phyloP scores from a whole-genome alignment of 371 early-diverging fungal genomes.

The Chytridium lagenaria region DNA sequence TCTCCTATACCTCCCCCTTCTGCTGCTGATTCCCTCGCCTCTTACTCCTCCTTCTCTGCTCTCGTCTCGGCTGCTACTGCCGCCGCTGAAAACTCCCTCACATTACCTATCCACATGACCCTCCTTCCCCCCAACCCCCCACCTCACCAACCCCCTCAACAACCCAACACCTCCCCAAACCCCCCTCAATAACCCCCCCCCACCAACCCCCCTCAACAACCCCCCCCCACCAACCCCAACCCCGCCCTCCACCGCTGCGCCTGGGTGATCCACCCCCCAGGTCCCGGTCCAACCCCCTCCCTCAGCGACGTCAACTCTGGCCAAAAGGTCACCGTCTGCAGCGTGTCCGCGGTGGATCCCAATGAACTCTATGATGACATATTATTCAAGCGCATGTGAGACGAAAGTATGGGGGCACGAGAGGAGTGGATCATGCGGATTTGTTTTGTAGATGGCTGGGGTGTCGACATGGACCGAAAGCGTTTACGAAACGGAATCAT shows the following conservation, averaged over 20 bases:
- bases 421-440: neutral
- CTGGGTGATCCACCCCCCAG: neutral
- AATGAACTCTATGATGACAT: neutral
- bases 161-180: no score
- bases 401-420: neutral
- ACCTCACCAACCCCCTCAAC: no score
- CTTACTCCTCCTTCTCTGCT: no score
- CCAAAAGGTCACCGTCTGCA: neutral
- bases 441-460: slow-evolving; percentile 14
- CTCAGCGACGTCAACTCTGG: neutral
- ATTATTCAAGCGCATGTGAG: slow-evolving; percentile 1
- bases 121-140: no score
- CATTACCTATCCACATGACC: no score
- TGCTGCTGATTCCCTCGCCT: no score
- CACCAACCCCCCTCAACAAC: no score
- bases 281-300: slow-evolving; percentile 7
- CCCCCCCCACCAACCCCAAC: no score
- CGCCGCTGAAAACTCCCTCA: no score
- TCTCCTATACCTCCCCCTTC: no score
- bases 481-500: slow-evolving; percentile 25
- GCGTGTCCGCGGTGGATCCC: neutral
- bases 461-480: slow-evolving; percentile 15
- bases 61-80: no score
- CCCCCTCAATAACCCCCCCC: no score
- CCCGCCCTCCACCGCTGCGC: slow-evolving; percentile 10